Evolutionary conservation across 805 yeast species (phyloP).

Genomic region (Saccharomyces kudriavzevii): DNA sequence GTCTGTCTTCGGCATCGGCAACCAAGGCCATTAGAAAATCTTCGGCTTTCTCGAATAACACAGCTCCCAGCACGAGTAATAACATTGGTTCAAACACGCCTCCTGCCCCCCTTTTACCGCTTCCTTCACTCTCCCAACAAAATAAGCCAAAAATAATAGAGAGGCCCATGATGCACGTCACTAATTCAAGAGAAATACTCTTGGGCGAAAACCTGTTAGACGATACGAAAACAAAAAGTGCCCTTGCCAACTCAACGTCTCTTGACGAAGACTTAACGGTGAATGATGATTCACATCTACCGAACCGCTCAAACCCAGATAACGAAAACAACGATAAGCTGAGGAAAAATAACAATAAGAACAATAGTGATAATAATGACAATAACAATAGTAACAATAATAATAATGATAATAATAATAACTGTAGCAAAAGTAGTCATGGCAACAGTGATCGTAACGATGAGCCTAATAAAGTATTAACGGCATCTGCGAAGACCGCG

Average conservation of each 20-base stretch:
- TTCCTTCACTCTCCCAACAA: not conserved
- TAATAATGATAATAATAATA: not conserved
- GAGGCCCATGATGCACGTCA: slow-evolving; percentile 17
- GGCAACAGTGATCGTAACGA: not conserved
- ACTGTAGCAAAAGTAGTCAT: no score
- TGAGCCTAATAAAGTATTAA: not conserved
- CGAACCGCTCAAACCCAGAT: not conserved
- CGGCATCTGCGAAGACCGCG: not conserved
- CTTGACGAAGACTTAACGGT: not conserved
- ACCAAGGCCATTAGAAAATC: not conserved
- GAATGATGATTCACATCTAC: not conserved
- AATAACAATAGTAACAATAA: not conserved
- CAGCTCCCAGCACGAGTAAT: not conserved
- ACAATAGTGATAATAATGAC: not conserved
- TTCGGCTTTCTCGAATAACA: not conserved
- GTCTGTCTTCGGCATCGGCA: not conserved
- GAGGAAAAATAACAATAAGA: not conserved
- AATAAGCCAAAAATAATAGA: slow-evolving; percentile 14
- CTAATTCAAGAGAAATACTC: slow-evolving; percentile 23
- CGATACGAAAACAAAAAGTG: not conserved
- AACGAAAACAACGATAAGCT: not conserved
- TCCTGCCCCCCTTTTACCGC: not conserved
- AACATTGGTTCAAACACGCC: not conserved
- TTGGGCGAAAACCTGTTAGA: slow-evolving; percentile 10
- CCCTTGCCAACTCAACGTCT: not conserved